A percentile compares a stretch with the other conserved stretches of the same genome.
Evolutionary conservation across 805 yeast species (phyloP).

Genomic region (Pichia phayaonensis): DNA sequence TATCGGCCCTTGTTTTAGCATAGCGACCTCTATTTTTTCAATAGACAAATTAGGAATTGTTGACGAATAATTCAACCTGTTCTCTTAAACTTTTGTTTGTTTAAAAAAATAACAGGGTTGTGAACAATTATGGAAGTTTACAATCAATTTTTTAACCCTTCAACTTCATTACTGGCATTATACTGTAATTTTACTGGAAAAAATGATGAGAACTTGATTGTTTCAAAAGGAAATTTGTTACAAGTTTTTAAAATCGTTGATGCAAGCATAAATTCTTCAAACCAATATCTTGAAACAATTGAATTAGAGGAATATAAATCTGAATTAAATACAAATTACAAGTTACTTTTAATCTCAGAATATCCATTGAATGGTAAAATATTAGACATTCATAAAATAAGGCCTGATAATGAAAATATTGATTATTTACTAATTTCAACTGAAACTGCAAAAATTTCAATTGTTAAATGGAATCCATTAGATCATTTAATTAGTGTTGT

Average conservation of each 20-base stretch:
- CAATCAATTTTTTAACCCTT: slow-evolving; percentile 68
- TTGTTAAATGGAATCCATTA: slow-evolving; percentile 60
- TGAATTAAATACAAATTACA: slow-evolving; percentile 18
- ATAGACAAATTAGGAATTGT: background rate
- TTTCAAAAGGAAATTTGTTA: slow-evolving; percentile 63
- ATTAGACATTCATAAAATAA: slow-evolving; percentile 45
- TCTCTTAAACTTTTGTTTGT: background rate
- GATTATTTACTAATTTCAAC: slow-evolving; percentile 65
- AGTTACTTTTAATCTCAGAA: slow-evolving; percentile 47
- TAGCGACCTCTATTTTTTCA: background rate
- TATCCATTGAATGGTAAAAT: slow-evolving; percentile 66
- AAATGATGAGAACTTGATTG: slow-evolving; percentile 45
- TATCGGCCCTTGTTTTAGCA: background rate
- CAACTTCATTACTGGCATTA: slow-evolving; percentile 58
- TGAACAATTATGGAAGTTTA: slow-evolving; percentile 59
- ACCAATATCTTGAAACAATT: slow-evolving; percentile 9
- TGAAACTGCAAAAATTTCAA: slow-evolving; percentile 67
- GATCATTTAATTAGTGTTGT: slow-evolving; percentile 54
- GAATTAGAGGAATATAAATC: slow-evolving; percentile 13
- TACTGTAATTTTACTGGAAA: slow-evolving; percentile 37
- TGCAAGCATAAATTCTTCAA: slow-evolving; percentile 1
- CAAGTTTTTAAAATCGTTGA: slow-evolving; percentile 47
- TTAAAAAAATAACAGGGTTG: background rate
- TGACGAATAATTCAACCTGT: background rate
- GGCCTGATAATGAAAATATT: slow-evolving; percentile 38